Evolutionary conservation across 768 basidiomycete species (phyloP).

Genomic region (Tricholoma matsutake): DNA sequence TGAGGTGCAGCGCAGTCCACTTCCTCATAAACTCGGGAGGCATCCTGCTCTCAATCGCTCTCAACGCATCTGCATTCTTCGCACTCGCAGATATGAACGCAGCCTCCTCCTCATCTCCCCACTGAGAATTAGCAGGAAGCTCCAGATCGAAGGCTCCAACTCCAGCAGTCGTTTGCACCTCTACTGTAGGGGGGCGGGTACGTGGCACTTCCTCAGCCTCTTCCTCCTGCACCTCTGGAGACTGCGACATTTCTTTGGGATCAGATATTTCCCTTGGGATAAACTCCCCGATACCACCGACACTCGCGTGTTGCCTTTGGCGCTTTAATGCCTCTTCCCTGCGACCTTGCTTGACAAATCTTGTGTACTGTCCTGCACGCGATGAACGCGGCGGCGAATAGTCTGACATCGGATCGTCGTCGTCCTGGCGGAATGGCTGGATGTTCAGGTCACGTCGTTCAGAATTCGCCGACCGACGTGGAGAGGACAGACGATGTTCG

Average conservation of each 20-base stretch:
- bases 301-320: constrained; percentile 32
- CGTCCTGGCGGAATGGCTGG: constrained; percentile 11
- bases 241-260: background rate
- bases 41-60: constrained; percentile 25
- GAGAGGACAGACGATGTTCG: constrained; percentile 2
- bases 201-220: background rate
- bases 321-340: constrained; percentile 32
- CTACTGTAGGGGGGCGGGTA: background rate
- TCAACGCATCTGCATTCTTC: constrained; percentile 20
- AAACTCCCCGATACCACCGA: constrained; percentile 7
- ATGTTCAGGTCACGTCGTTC: constrained; percentile 16
- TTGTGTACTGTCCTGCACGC: constrained; percentile 29
- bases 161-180: background rate
- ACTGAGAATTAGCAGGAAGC: background rate
- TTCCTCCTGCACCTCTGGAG: background rate
- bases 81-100: constrained; percentile 18
- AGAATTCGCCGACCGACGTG: constrained; percentile 1
- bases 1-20: constrained; percentile 20
- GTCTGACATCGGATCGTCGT: constrained; percentile 19
- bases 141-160: background rate
- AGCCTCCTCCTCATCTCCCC: constrained; percentile 14
- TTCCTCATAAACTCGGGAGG: constrained; percentile 21
- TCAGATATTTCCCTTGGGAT: background rate
- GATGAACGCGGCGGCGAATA: constrained; percentile 27
- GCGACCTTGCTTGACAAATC: constrained; percentile 33